Evolutionary conservation across 768 basidiomycete genomes (phyloP), one percentile per base, ranked within the genome.

Genomic region (Tephrocybe sp.): DNA sequence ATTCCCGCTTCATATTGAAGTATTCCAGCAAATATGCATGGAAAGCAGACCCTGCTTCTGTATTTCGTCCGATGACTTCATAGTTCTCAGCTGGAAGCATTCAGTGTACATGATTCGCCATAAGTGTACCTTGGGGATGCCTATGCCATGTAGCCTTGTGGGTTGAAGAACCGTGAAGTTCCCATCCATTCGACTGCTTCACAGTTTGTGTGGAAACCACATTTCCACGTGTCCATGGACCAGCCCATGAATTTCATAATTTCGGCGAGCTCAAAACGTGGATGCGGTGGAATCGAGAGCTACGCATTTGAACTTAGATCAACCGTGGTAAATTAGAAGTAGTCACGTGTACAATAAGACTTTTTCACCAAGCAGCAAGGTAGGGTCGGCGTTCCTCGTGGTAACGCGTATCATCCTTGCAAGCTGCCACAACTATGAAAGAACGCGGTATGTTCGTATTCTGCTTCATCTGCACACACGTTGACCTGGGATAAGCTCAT

Each of bases 351-450:
- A n/a, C n/a, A n/a, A n/a, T n/a, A n/a, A n/a, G n/a, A n/a, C 87
- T 36, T 79, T 72, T 16, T 64, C 66, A 7, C 79, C 78, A 0
- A 84, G 61, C 1, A 64, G 59, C 2, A 88, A 57, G 2, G 35
- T 37, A 6, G 36, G 36, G 36, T 84, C 80, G 42, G 67, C 66
- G 47, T 77, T 77, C 32, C 74, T 73, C 4, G 73, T 75, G 9
- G 87, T 63, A 8, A 83, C 62, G 11, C 80, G 76, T 38, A 89
- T 63, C 8, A 89, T 84, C 78, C 83, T 0, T 82, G 83, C 8
- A 88, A 69, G 57, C 87, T 87, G 5, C 87, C 87, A 54, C 86
- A 88, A 1, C 80, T 77, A 52, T 82, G 74, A 57, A 79, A 78
- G 64, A 86, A 78, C 21, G 73, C 60, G 16, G 78, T 64, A 19